A percentile compares a stretch with the other conserved stretches of the same genome.
Conservation (phyloP, 2,329 filamentous ascomycete genomes). For the Akanthomyces dipterigenus region DNA sequence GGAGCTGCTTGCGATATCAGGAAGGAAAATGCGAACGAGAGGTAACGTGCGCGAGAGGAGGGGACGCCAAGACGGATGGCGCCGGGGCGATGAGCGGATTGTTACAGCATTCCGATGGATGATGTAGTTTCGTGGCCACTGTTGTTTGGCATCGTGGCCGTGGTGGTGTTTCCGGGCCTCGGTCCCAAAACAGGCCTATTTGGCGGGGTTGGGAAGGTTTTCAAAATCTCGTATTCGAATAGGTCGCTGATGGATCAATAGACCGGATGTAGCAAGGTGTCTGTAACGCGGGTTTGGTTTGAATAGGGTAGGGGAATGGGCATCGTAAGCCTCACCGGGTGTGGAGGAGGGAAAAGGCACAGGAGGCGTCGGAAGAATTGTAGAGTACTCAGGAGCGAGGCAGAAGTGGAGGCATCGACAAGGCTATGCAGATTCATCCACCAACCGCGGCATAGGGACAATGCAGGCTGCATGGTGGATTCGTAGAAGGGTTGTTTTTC, state of each 20-base stretch:
- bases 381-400: not conserved
- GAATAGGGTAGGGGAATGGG: not conserved
- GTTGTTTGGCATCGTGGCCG: not conserved
- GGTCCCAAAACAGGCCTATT: not conserved
- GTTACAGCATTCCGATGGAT: not conserved
- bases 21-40: not conserved
- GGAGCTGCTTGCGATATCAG: not conserved
- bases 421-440: slow-evolving; percentile 1
- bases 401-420: not conserved
- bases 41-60: not conserved
- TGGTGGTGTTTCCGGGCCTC: not conserved
- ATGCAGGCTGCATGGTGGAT: not conserved
- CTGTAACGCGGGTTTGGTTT: not conserved
- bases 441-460: not conserved
- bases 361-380: not conserved
- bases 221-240: not conserved
- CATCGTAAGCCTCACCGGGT: not conserved
- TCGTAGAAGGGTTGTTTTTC: not conserved
- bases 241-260: not conserved
- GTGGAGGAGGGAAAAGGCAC: not conserved
- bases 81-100: not conserved
- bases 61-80: not conserved
- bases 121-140: not conserved
- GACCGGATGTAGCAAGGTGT: not conserved
- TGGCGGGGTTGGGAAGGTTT: too few relatives aligned